A percentile compares a stretch with the other conserved stretches of the same genome.
These are phyloP conservation scores for Trichosporon ovoides DNA, from an alignment of 1,284 basidiomycete genomes.

Conservation along the genomic window DNA sequence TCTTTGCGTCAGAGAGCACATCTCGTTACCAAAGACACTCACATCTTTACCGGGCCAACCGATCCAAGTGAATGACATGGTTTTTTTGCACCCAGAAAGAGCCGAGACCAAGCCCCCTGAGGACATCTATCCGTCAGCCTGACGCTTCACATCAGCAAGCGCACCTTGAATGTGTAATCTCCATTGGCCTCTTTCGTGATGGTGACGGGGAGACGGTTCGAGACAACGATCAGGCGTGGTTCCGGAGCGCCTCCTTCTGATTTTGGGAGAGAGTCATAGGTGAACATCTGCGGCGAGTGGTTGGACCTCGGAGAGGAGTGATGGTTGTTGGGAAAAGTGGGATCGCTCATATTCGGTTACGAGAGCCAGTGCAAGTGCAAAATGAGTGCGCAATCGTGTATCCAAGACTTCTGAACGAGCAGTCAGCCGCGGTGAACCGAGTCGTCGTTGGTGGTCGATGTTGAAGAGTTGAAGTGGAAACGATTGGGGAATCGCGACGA, in stretches of 20 bases:
- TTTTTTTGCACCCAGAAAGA: conserved; percentile 91
- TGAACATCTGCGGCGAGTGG: conserved; percentile 9
- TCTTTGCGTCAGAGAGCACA: conserved; percentile 52
- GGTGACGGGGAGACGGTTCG: conserved; percentile 88
- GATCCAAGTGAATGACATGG: conserved; percentile 92
- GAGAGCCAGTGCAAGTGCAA: not conserved
- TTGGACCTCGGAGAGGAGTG: conserved; percentile 15
- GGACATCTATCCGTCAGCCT: conserved; percentile 60
- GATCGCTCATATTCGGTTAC: conserved; percentile 11
- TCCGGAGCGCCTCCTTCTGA: conserved; percentile 20
- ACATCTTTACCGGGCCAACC: conserved; percentile 62
- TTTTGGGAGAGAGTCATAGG: conserved; percentile 11
- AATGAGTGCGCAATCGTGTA: not conserved
- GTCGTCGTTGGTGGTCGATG: not conserved
- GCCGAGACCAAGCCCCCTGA: conserved; percentile 92
- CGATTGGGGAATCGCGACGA: not conserved
- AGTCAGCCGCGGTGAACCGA: not conserved
- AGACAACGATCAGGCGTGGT: conserved; percentile 86
- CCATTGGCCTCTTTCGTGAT: conserved; percentile 80
- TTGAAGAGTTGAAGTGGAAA: not conserved
- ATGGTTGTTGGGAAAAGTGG: conserved; percentile 18
- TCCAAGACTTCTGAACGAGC: not conserved
- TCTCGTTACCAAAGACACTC: conserved; percentile 16
- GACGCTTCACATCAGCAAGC: conserved; percentile 2
- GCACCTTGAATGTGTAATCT: conserved; percentile 81